These are phyloP conservation scores for Colletotrichum caudatum DNA, from an alignment of 2,329 filamentous ascomycete genomes.

Conservation along the genomic window DNA sequence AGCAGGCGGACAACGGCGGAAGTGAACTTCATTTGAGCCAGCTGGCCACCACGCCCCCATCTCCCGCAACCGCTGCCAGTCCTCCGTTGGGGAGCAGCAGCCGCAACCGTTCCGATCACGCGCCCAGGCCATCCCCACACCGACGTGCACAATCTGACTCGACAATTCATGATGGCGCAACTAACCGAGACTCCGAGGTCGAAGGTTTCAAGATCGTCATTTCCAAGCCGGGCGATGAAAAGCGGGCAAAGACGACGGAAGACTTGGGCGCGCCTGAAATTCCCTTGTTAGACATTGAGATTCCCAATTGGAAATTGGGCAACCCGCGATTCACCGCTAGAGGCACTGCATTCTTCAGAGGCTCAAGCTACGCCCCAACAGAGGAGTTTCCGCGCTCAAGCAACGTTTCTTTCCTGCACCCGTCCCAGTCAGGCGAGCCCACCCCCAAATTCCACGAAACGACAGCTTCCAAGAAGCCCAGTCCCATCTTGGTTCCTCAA, in stretches of 20 bases:
- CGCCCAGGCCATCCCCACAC: conserved; percentile 53
- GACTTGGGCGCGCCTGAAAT: conserved; percentile 59
- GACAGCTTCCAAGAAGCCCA: conserved; percentile 51
- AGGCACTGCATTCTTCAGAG: conserved; percentile 82
- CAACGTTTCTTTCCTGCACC: conserved; percentile 62
- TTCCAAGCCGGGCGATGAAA: conserved; percentile 73
- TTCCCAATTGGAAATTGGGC: conserved; percentile 87
- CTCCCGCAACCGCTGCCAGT: conserved; percentile 44
- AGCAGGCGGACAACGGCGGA: conserved; percentile 45
- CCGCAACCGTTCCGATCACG: conserved; percentile 50
- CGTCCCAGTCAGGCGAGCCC: conserved; percentile 50
- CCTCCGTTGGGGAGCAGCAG: conserved; percentile 53
- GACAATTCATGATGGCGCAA: conserved; percentile 73
- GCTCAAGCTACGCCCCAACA: conserved; percentile 82
- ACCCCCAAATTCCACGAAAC: conserved; percentile 49
- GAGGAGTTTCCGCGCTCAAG: conserved; percentile 76
- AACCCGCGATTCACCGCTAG: conserved; percentile 82
- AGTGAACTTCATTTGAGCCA: conserved; percentile 52
- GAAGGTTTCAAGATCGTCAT: conserved; percentile 86
- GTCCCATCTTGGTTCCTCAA: conserved; percentile 53
- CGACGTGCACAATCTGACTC: conserved; percentile 81
- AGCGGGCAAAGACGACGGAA: conserved; percentile 72
- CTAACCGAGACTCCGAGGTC: conserved; percentile 66
- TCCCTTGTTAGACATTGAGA: conserved; percentile 77
- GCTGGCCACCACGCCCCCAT: conserved; percentile 57